Evolutionary conservation across 768 basidiomycete genomes (phyloP), one percentile per base, ranked within the genome.

Genomic region (Chiua virens): DNA sequence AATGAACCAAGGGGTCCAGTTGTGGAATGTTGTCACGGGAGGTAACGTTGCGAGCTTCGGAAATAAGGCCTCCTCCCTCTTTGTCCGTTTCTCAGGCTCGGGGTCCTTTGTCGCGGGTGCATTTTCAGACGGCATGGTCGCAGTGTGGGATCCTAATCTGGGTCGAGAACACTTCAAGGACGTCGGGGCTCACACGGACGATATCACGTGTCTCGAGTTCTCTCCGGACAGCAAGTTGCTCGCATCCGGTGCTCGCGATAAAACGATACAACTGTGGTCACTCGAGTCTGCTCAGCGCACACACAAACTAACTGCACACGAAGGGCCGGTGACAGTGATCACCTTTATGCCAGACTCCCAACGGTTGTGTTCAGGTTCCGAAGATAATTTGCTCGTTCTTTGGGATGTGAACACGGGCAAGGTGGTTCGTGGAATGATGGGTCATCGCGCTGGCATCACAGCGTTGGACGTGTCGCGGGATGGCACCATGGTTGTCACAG

Each of bases 301-400:
- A 18, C 28, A 50, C n/a, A 39, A 38, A n/a, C 27, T 55, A 2
- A 49, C 25, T 11, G 28, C 54, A 2, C 63, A 61, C 28, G 47
- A 46, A 27, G 50, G 46, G 22, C 42, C 28, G 17, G 63, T 64
- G 7, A 27, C 23, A 1, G 45, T 45, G 13, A 39, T 64, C 14
- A 52, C 48, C 1, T 64, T 60, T 32, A 47, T 46, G 14, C 45
- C 38, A 10, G 53, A 61, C 34, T 60, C 54, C 3, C 30, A 18
- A 8, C 44, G 27, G 5, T 40, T 64, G 30, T 61, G 48, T 9
- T 64, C 63, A 10, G 57, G 63, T 2, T 64, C 57, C 6, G 47
- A 51, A 10, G 59, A 64, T 28, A 55, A 50, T 8, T 39, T 56
- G 10, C 35, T 62, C 25, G 40, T 57, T 18, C 20, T 63, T 1